Percentiles rank a stretch among this genome's conserved stretches.
phyloP scores from a whole-genome alignment of 1,139 yeast genomes.

The Zygosaccharomyces sapae region DNA sequence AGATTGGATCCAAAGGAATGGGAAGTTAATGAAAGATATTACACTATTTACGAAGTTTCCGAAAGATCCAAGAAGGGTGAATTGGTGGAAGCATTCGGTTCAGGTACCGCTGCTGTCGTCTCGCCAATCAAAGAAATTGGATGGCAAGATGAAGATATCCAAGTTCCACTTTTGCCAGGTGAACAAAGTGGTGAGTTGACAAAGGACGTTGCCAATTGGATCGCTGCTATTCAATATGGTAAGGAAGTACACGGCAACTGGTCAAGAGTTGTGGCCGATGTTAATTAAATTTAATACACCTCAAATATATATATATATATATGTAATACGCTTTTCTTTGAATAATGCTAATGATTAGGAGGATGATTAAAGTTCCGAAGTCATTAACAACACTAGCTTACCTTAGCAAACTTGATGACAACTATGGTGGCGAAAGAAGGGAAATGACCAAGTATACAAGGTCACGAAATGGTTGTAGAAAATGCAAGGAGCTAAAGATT shows the following conservation, averaged over 20 bases:
- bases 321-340: neutral
- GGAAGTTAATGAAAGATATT: constrained; percentile 76
- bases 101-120: constrained; percentile 97
- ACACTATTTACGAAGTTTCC: constrained; percentile 72
- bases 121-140: constrained; percentile 88
- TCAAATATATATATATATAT: neutral
- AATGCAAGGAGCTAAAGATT: constrained; percentile 63
- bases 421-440: neutral
- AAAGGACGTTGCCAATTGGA: constrained; percentile 73
- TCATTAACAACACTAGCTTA: neutral
- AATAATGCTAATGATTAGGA: neutral
- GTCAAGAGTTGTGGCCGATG: constrained; percentile 38
- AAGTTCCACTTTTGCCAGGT: constrained; percentile 75
- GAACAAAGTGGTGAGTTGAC: constrained; percentile 78
- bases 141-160: constrained; percentile 65
- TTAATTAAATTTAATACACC: constrained; percentile 18
- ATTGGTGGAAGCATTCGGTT: constrained; percentile 89
- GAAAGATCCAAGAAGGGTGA: constrained; percentile 76
- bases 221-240: constrained; percentile 86
- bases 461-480: constrained; percentile 57
- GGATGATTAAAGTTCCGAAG: neutral
- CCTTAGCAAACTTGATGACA: neutral
- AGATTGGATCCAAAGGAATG: constrained; percentile 70
- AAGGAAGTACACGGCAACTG: constrained; percentile 51
- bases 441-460: constrained; percentile 22